Evolutionary conservation across 306 rosid genomes (phyloP), one percentile per base, ranked within the genome.

Genomic region (Malus sylvestris): DNA sequence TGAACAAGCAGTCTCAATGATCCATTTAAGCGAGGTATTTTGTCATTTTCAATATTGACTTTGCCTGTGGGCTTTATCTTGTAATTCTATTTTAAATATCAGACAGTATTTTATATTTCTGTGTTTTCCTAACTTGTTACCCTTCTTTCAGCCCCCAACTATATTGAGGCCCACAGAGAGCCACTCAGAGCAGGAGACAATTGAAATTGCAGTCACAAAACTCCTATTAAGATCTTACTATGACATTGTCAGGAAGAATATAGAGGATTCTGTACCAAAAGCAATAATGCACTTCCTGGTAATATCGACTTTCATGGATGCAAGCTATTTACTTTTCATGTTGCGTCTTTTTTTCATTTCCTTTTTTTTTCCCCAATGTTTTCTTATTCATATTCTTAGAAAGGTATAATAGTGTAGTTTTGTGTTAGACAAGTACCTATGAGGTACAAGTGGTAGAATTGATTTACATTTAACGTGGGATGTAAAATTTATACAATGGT

Each of bases 261-360:
- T 91, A 29, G 93, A 95, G 84, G 99, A 95, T 85, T 51, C 80
- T 66, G 81, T 95, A 76, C 99, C 99, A 44, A 95, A 95, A 91
- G 91, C 93, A 67, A 95, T 95, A 66, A 95, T 95, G 97, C 97
- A 95, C 83, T 95, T 95, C 96, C 79, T 95, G 97, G 99, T 95
- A 95, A 77, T 78, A 68, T 81, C 67, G 61, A 69, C 68, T 18
- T 60, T 18, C 45, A 11, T 58, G 22, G 66, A 72, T 22, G 22
- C 10, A 35, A 10, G 27, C 38, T 72, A 38, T 20, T 67, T 46
- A 49, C 13, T 71, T 30, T 18, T 11, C 23, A 22, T 18, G 76
- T 53, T 25, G n/a, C 30, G 27, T 4, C 25, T n/a, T 23, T 11
- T 10, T 49, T 38, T 35, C 4, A 16, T 35, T 51, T 25, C 4